Conservation (phyloP, 129 eudicot genomes). For the Arctium minus region DNA sequence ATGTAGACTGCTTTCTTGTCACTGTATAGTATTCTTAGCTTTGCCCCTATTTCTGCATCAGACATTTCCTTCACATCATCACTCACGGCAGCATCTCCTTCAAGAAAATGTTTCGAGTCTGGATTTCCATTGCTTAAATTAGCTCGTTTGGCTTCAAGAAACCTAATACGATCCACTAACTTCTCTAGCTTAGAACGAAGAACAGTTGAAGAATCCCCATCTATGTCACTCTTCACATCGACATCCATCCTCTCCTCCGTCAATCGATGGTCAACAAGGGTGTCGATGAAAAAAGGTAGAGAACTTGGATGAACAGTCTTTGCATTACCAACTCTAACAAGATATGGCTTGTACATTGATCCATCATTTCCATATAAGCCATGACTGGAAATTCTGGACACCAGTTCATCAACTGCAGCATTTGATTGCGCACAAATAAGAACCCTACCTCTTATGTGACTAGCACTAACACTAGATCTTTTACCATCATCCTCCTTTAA, state of each 20-base stretch:
- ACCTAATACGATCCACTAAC: conserved; percentile 68
- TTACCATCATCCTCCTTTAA: conserved; percentile 44
- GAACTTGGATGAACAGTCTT: conserved; percentile 90
- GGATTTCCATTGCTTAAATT: conserved; percentile 54
- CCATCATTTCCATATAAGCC: conserved; percentile 88
- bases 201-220: conserved; percentile 44
- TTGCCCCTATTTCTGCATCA: conserved; percentile 67
- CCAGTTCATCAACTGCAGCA: conserved; percentile 98
- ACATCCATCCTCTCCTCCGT: conserved; percentile 44
- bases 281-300: conserved; percentile 80
- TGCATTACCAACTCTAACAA: conserved; percentile 97
- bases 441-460: conserved; percentile 57
- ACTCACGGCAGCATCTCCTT: conserved; percentile 37
- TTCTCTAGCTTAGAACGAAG: conserved; percentile 79
- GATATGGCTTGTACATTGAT: conserved; percentile 77
- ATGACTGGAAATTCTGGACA: conserved; percentile 74
- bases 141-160: conserved; percentile 86
- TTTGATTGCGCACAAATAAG: conserved; percentile 97
- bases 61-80: conserved; percentile 53
- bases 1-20: conserved; percentile 60
- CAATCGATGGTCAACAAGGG: conserved; percentile 81
- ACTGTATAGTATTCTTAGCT: conserved; percentile 57
- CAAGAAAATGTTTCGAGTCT: conserved; percentile 27
- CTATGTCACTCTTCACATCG: conserved; percentile 38
- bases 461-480: conserved; percentile 23